Percentiles rank a stretch among this genome's conserved stretches.
Conservation (phyloP, 768 basidiomycete genomes). For the Coprinopsis cinerea region DNA sequence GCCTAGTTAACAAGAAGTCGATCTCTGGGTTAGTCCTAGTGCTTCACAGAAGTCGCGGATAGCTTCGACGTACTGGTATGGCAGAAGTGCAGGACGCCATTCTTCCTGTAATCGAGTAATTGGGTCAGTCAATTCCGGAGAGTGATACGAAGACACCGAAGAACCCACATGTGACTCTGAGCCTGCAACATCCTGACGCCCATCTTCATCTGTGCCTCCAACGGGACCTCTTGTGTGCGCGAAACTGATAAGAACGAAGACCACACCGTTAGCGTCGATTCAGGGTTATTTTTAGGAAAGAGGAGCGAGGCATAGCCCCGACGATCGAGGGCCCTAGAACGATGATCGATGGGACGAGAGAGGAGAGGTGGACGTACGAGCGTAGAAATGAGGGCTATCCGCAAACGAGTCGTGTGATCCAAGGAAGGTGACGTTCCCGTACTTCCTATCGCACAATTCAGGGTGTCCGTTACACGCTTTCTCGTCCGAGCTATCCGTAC, state of each 20-base stretch:
- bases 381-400: constrained; percentile 39
- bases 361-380: constrained; percentile 26
- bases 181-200: constrained; percentile 55
- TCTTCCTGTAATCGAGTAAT: constrained; percentile 15
- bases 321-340: neutral
- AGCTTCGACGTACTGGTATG: constrained; percentile 46
- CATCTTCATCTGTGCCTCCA: constrained; percentile 40
- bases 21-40: neutral
- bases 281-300: too few relatives aligned
- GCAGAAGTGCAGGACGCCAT: constrained; percentile 53
- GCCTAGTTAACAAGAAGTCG: neutral
- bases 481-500: neutral
- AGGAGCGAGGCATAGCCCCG: too few relatives aligned
- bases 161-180: constrained; percentile 41
- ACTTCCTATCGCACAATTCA: constrained; percentile 53
- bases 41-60: neutral
- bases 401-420: constrained; percentile 55
- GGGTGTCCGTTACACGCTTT: constrained; percentile 60
- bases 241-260: constrained; percentile 31
- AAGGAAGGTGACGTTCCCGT: constrained; percentile 44
- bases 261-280: too few relatives aligned
- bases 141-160: neutral
- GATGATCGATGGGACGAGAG: neutral
- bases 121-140: neutral
- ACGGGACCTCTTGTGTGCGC: constrained; percentile 44